Conservation (phyloP, 495 filamentous ascomycete genomes). For the Tuber brumale region DNA sequence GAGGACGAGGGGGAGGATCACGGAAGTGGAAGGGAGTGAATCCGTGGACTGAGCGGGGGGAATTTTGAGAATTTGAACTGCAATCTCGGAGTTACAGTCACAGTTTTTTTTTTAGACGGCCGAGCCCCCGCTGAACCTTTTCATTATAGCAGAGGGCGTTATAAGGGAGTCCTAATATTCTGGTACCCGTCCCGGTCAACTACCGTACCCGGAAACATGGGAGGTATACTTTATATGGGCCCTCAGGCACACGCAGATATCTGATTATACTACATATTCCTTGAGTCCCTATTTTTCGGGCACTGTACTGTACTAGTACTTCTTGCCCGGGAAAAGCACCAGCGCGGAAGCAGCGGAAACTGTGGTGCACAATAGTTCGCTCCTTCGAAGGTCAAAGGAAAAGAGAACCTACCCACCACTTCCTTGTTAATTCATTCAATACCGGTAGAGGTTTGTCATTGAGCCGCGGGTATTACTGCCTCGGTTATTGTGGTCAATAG, state of each 20-base stretch:
- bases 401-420: neutral
- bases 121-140: neutral
- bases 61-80: neutral
- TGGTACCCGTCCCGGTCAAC: no score
- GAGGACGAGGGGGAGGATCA: neutral
- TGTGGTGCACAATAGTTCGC: neutral
- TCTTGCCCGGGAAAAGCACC: no score
- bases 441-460: neutral
- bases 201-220: no score
- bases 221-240: no score
- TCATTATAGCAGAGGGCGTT: neutral
- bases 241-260: no score
- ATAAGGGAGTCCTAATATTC: neutral
- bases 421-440: neutral
- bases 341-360: neutral
- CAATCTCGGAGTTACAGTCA: neutral
- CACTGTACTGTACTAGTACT: no score
- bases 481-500: neutral
- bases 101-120: neutral
- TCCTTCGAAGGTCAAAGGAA: neutral
- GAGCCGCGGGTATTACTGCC: neutral
- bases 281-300: no score
- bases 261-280: no score
- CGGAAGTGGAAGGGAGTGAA: neutral
- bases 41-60: neutral